phyloP scores from a whole-genome alignment of 192 early-diverging fungal genomes.

The Chytriomyces confervae region DNA sequence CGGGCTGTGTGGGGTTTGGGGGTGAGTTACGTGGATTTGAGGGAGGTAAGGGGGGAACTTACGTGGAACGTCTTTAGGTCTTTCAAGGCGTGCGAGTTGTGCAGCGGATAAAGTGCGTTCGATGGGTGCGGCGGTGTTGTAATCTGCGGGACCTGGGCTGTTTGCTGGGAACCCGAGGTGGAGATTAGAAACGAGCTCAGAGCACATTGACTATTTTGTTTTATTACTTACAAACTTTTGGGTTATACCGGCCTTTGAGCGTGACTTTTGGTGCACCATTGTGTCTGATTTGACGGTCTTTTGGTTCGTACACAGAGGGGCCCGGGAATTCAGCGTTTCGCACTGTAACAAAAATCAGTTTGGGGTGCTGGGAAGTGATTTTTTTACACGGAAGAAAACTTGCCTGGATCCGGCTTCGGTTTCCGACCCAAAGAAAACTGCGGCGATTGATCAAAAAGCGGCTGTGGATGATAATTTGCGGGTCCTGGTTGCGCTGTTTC shows the following conservation, averaged over 20 bases:
- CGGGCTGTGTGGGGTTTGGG: neutral
- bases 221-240: slow-evolving; percentile 27
- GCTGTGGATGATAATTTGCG: slow-evolving; percentile 48
- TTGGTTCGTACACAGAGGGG: slow-evolving; percentile 54
- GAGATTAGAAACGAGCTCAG: neutral
- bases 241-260: slow-evolving; percentile 47
- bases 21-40: neutral
- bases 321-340: slow-evolving; percentile 45
- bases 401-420: slow-evolving; percentile 20
- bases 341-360: slow-evolving; percentile 11
- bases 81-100: slow-evolving; percentile 40
- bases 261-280: slow-evolving; percentile 56
- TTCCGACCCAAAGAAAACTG: slow-evolving; percentile 43
- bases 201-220: too few relatives aligned
- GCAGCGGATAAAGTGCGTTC: slow-evolving; percentile 28
- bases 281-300: slow-evolving; percentile 56
- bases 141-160: slow-evolving; percentile 61
- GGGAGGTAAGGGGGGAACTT: neutral
- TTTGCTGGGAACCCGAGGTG: slow-evolving; percentile 20
- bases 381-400: slow-evolving; percentile 1
- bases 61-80: slow-evolving; percentile 27
- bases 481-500: slow-evolving; percentile 44
- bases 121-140: slow-evolving; percentile 37
- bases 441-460: slow-evolving; percentile 38
- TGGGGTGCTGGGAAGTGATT: neutral